Percentiles rank a stretch among this genome's conserved stretches.
phyloP scores from a whole-genome alignment of 176 grass and related monocot species.

The Paspalum vaginatum region DNA sequence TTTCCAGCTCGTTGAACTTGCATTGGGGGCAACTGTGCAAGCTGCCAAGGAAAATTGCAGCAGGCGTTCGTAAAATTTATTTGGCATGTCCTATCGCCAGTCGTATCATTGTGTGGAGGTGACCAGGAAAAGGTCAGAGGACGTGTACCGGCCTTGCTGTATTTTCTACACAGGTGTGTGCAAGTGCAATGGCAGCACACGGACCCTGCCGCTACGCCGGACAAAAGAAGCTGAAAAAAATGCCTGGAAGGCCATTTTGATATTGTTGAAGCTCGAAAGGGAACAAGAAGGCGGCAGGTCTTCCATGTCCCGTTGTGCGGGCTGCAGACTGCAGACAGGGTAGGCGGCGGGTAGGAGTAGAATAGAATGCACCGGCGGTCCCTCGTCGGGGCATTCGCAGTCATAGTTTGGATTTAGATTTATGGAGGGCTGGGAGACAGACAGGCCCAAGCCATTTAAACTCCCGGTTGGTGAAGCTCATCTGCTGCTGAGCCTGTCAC shows the following conservation, averaged over 20 bases:
- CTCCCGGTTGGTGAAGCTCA: conserved; percentile 26
- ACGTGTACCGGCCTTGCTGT: background rate
- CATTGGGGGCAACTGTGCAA: conserved; percentile 4
- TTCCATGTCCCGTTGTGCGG: conserved; percentile 38
- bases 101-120: background rate
- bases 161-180: conserved; percentile 11
- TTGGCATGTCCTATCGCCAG: background rate
- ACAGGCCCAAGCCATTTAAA: conserved; percentile 42
- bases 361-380: background rate
- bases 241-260: background rate
- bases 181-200: background rate
- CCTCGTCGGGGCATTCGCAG: background rate
- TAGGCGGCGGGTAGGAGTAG: background rate
- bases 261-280: background rate
- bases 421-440: background rate
- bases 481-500: conserved; percentile 32
- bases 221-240: conserved; percentile 41
- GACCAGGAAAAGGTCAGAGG: background rate
- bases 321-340: background rate
- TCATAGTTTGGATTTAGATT: background rate
- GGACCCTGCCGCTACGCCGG: background rate
- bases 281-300: background rate
- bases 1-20: conserved; percentile 4
- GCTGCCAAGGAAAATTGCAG: background rate
- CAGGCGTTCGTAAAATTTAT: background rate